These are phyloP conservation scores for Hemisphaericaspora nanyangensis DNA, from an alignment of 805 yeast genomes.

Conservation along the genomic window DNA sequence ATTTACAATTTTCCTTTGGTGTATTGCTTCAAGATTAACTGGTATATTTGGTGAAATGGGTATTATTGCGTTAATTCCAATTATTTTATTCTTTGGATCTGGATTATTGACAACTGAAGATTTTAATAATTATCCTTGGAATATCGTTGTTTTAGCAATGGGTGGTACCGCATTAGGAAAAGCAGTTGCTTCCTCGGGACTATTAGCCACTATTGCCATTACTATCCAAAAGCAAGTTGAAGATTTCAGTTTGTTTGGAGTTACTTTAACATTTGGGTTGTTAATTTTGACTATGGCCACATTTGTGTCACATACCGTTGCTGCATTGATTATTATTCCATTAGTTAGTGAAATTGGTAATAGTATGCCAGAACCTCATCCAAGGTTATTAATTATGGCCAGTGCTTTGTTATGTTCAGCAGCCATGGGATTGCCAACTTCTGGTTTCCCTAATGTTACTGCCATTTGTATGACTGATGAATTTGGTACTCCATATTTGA, in stretches of 20 bases:
- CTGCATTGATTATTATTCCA: slow-evolving; percentile 90
- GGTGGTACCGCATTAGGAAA: slow-evolving; percentile 96
- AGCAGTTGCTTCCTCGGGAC: slow-evolving; percentile 89
- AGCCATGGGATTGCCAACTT: slow-evolving; percentile 97
- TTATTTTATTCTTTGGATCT: slow-evolving; percentile 88
- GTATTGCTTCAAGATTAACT: slow-evolving; percentile 73
- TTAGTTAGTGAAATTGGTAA: slow-evolving; percentile 87
- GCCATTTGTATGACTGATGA: slow-evolving; percentile 95
- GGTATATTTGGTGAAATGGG: slow-evolving; percentile 92
- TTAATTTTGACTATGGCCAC: slow-evolving; percentile 84
- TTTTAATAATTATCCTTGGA: slow-evolving; percentile 95
- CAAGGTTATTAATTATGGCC: slow-evolving; percentile 70
- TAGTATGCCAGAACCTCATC: slow-evolving; percentile 72
- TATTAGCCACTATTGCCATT: slow-evolving; percentile 72
- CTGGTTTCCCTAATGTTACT: slow-evolving; percentile 97
- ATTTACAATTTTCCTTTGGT: slow-evolving; percentile 82
- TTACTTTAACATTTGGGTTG: slow-evolving; percentile 75
- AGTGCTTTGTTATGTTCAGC: slow-evolving; percentile 75
- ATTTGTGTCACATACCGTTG: slow-evolving; percentile 95
- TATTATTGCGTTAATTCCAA: slow-evolving; percentile 85
- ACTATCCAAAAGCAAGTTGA: slow-evolving; percentile 63
- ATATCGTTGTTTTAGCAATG: slow-evolving; percentile 93
- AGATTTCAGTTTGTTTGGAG: slow-evolving; percentile 65
- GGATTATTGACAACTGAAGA: slow-evolving; percentile 86
- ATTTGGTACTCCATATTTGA: slow-evolving; percentile 83